Conservation (phyloP, 306 rosid genomes). For the Citrullus mucosospermus region DNA sequence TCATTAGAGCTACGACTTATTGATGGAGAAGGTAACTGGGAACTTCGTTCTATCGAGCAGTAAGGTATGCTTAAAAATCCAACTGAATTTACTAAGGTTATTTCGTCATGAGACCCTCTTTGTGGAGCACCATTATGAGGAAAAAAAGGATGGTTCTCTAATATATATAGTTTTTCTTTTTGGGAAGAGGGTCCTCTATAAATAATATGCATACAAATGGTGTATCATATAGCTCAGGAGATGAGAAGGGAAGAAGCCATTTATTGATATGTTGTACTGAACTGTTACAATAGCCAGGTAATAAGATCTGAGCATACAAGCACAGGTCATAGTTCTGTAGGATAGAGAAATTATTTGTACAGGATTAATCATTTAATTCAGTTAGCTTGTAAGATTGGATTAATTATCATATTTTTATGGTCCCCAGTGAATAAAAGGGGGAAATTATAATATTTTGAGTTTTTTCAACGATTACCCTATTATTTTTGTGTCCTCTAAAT, state of each 20-base stretch:
- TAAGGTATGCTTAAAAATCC: neutral
- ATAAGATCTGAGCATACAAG: constrained; percentile 3
- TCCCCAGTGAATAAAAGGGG: neutral
- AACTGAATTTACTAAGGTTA: neutral
- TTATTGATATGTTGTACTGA: neutral
- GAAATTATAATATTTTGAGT: neutral
- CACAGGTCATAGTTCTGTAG: constrained; percentile 3
- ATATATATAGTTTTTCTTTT: neutral
- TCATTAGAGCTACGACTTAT: constrained; percentile 71
- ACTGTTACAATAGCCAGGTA: neutral
- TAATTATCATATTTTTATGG: neutral
- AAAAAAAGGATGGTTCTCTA: neutral
- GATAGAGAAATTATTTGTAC: constrained; percentile 3
- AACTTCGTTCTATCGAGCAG: constrained; percentile 65
- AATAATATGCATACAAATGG: neutral
- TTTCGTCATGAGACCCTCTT: neutral
- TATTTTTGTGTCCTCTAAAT: neutral
- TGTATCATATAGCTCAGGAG: constrained; percentile 3
- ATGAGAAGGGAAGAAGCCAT: neutral
- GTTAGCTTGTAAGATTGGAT: neutral
- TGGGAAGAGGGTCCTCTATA: neutral
- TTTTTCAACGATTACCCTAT: neutral
- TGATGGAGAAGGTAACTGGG: constrained; percentile 99
- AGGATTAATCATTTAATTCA: constrained; percentile 2
- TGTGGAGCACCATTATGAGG: neutral